phyloP scores from a whole-genome alignment of 1,284 basidiomycete species.

The Rhodotorula sp. region DNA sequence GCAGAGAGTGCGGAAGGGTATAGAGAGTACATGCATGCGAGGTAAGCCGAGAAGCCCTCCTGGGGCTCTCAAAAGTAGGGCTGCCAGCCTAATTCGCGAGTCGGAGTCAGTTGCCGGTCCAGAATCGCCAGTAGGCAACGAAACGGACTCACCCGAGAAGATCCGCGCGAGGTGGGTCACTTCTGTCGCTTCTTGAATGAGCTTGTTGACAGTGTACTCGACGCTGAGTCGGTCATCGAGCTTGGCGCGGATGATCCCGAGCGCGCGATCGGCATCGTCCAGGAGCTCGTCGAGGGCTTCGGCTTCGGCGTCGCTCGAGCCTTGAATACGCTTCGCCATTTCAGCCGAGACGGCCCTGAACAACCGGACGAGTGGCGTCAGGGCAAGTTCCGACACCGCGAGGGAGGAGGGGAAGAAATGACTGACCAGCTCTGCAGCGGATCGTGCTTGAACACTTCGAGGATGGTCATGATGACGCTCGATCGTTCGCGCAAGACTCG shows the following conservation, averaged over 20 bases:
- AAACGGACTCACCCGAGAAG: slow-evolving; percentile 51
- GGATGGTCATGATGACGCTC: slow-evolving; percentile 84
- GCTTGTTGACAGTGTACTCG: slow-evolving; percentile 88
- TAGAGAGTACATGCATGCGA: background rate
- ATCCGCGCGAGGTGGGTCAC: slow-evolving; percentile 71
- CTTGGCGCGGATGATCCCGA: slow-evolving; percentile 74
- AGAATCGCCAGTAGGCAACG: background rate
- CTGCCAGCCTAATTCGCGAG: background rate
- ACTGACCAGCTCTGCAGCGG: slow-evolving; percentile 85
- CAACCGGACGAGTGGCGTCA: background rate
- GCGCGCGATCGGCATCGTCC: slow-evolving; percentile 84
- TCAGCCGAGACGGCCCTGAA: slow-evolving; percentile 40
- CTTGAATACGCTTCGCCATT: slow-evolving; percentile 40
- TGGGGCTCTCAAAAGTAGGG: background rate
- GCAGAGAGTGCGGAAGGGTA: background rate
- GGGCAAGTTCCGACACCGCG: slow-evolving; percentile 12
- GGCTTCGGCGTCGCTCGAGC: slow-evolving; percentile 33
- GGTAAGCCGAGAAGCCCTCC: background rate
- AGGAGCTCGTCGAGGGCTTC: slow-evolving; percentile 47
- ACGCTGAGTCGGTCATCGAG: slow-evolving; percentile 80
- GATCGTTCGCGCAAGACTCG: slow-evolving; percentile 82
- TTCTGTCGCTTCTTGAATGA: slow-evolving; percentile 86
- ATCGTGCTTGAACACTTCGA: slow-evolving; percentile 96
- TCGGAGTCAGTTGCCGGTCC: too few relatives aligned
- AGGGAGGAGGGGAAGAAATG: background rate